A percentile compares a stretch with the other conserved stretches of the same genome.
Evolutionary conservation across 495 filamentous ascomycete genomes (phyloP).

Genomic region (Podospora anserina): DNA sequence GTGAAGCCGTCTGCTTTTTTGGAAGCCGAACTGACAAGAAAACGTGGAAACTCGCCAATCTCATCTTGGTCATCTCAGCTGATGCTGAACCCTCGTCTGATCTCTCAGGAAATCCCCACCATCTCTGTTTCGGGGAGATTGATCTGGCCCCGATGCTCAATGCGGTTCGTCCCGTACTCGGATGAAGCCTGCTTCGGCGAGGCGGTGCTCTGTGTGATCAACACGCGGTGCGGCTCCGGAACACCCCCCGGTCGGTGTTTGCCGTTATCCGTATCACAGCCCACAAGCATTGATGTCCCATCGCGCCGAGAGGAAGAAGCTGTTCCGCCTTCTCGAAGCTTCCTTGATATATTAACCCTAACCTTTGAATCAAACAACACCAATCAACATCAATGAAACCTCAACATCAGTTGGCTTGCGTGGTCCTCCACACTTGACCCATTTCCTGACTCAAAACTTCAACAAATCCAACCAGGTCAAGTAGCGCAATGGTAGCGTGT

Average conservation of each 20-base stretch:
- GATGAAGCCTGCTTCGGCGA: neutral
- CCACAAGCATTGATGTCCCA: neutral
- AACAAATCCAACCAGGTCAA: conserved; percentile 22
- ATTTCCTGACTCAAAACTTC: neutral
- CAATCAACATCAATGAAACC: neutral
- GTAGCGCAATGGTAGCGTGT: conserved; percentile 50
- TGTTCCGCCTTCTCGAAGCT: neutral
- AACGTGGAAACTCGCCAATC: neutral
- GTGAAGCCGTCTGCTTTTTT: neutral
- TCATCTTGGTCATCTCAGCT: neutral
- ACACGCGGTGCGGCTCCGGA: neutral
- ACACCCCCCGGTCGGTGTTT: neutral
- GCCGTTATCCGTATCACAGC: neutral
- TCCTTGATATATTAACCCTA: neutral
- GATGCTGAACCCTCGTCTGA: neutral
- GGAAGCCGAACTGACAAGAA: neutral
- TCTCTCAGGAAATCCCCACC: neutral
- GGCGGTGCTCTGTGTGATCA: neutral
- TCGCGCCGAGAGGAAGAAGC: too few species aligned
- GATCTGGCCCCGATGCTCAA: neutral
- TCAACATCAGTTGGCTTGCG: neutral
- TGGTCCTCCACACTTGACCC: neutral
- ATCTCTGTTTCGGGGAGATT: neutral
- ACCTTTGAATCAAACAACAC: neutral
- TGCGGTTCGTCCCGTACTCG: neutral